Percentiles rank a stretch among this genome's conserved stretches.
Evolutionary conservation across 345 rosid species (phyloP).

Genomic region (Populus deltoides): DNA sequence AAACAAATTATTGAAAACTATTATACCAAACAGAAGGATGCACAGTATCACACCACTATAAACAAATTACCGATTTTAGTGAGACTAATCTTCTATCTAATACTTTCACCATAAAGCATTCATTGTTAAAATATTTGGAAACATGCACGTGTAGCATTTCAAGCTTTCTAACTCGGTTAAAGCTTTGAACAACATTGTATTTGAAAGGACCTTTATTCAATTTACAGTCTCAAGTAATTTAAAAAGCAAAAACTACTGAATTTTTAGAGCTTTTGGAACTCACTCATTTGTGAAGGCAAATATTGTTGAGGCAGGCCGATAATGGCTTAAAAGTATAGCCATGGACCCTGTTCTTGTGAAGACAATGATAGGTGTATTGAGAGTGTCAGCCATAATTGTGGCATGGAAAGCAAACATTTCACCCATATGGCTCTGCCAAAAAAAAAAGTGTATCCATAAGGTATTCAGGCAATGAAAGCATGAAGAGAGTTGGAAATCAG

Average conservation of each 20-base stretch:
- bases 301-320: slow-evolving; percentile 76
- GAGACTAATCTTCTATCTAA: not conserved
- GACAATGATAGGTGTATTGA: slow-evolving; percentile 70
- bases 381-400: slow-evolving; percentile 89
- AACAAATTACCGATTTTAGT: not conserved
- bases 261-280: slow-evolving; percentile 25
- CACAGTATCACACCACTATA: not conserved
- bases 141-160: not conserved
- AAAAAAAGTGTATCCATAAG: slow-evolving; percentile 4
- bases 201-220: not conserved
- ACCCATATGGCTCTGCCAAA: slow-evolving; percentile 87
- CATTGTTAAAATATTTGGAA: not conserved
- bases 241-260: not conserved
- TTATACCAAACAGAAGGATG: not conserved
- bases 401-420: slow-evolving; percentile 97
- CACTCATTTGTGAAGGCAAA: slow-evolving; percentile 95
- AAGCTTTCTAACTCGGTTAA: not conserved
- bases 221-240: not conserved
- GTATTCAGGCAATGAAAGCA: slow-evolving; percentile 15
- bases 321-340: slow-evolving; percentile 83
- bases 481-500: not conserved
- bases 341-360: slow-evolving; percentile 96
- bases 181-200: not conserved
- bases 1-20: not conserved
- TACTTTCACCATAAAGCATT: not conserved